A percentile compares a stretch with the other conserved stretches of the same genome.
These are phyloP conservation scores for Debaryomyces tyrocola DNA, from an alignment of 805 yeast genomes.

Conservation along the genomic window DNA sequence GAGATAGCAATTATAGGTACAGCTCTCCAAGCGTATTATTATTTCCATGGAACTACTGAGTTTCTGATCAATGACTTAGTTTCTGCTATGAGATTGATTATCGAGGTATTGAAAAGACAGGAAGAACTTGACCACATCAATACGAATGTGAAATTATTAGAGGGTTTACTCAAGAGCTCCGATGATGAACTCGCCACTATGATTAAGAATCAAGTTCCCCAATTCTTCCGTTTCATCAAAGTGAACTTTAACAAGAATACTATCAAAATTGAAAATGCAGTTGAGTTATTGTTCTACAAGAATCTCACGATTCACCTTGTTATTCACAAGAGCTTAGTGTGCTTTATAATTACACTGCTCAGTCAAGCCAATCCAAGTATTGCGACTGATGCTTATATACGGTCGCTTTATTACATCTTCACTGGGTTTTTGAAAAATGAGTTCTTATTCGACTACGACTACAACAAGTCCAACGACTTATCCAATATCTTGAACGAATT, in stretches of 20 bases:
- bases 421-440: conserved; percentile 42
- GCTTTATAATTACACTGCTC: conserved; percentile 26
- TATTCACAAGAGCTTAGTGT: conserved; percentile 49
- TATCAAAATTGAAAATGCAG: conserved; percentile 43
- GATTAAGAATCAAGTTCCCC: conserved; percentile 24
- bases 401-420: conserved; percentile 31
- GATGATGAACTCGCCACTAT: conserved; percentile 24
- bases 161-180: conserved; percentile 13
- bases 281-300: conserved; percentile 58
- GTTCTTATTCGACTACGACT: conserved; percentile 43
- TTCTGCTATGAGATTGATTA: conserved; percentile 29
- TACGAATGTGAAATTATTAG: conserved; percentile 23
- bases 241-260: conserved; percentile 20
- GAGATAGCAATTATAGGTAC: conserved; percentile 56
- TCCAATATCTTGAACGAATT: conserved; percentile 27
- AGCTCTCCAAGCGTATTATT: conserved; percentile 35
- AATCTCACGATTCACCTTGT: conserved; percentile 57
- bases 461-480: conserved; percentile 28
- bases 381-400: conserved; percentile 13
- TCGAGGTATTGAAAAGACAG: conserved; percentile 20
- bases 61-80: conserved; percentile 23
- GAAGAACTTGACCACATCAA: conserved; percentile 14
- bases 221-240: conserved; percentile 27
- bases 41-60: conserved; percentile 15
- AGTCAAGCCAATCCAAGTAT: conserved; percentile 7